Percentiles rank a stretch among this genome's conserved stretches.
These are phyloP conservation scores for Entamoeba moshkovskii DNA, from an alignment of 208 protist genomes.

Conservation along the genomic window DNA sequence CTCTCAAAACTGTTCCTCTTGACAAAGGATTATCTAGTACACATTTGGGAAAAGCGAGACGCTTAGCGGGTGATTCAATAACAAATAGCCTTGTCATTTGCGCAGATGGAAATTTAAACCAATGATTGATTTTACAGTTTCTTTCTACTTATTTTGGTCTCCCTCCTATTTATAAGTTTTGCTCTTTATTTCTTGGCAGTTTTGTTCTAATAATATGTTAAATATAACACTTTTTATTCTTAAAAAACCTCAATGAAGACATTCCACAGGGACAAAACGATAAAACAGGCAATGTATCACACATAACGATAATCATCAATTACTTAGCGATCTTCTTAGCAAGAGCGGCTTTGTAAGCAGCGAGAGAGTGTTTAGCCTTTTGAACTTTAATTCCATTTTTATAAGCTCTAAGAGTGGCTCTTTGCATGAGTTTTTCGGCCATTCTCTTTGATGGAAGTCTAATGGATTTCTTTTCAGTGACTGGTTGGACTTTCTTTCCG, in stretches of 20 bases:
- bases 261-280: no score
- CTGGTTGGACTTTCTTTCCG: background rate
- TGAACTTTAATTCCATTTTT: background rate
- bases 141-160: no score
- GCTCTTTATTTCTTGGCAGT: no score
- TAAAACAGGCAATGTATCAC: no score
- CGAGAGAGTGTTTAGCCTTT: background rate
- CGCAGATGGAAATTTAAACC: no score
- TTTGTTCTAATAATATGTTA: no score
- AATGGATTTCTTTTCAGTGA: background rate
- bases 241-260: no score
- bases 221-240: no score
- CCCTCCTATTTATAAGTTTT: no score
- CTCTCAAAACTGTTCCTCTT: background rate
- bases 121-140: no score
- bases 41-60: background rate
- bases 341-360: background rate
- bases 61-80: background rate
- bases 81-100: no score
- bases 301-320: background rate
- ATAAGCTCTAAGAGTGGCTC: background rate
- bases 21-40: background rate
- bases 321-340: constrained; percentile 1
- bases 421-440: background rate
- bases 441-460: background rate